Evolutionary conservation across 2,329 filamentous ascomycete genomes (phyloP).

Genomic region (Teratosphaeria epicoccoides): DNA sequence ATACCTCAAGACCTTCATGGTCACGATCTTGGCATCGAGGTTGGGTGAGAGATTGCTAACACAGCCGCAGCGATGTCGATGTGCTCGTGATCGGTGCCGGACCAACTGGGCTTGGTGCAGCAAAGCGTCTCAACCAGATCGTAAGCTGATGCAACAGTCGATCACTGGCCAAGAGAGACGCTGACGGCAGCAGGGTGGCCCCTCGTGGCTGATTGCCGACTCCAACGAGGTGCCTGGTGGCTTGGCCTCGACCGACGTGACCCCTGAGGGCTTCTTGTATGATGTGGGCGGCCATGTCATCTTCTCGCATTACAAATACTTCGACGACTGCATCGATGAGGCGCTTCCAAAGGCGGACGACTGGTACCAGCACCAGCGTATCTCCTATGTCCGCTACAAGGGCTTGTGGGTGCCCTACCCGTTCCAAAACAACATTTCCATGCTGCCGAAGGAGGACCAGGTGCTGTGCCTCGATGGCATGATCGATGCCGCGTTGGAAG

Average conservation of each 20-base stretch:
- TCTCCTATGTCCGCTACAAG: constrained; percentile 98
- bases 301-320: constrained; percentile 99
- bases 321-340: constrained; percentile 97
- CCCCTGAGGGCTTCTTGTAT: constrained; percentile 94
- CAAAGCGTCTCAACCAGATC: constrained; percentile 94
- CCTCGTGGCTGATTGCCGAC: constrained; percentile 95
- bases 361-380: constrained; percentile 96
- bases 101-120: constrained; percentile 92
- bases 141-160: constrained; percentile 43
- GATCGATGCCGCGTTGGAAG: constrained; percentile 85
- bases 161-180: neutral
- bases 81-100: constrained; percentile 96
- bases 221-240: constrained; percentile 85
- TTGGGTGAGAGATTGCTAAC: neutral
- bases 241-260: constrained; percentile 89
- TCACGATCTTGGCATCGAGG: constrained; percentile 2
- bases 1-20: neutral
- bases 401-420: constrained; percentile 94
- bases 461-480: constrained; percentile 88
- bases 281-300: constrained; percentile 98
- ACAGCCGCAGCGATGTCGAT: constrained; percentile 64
- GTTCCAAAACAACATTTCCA: constrained; percentile 99
- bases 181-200: constrained; percentile 54
- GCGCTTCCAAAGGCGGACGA: constrained; percentile 86
- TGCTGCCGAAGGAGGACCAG: constrained; percentile 95